A percentile compares a stretch with the other conserved stretches of the same genome.
Conservation (phyloP, 306 rosid species). For the Sphenostylis stenocarpa region DNA sequence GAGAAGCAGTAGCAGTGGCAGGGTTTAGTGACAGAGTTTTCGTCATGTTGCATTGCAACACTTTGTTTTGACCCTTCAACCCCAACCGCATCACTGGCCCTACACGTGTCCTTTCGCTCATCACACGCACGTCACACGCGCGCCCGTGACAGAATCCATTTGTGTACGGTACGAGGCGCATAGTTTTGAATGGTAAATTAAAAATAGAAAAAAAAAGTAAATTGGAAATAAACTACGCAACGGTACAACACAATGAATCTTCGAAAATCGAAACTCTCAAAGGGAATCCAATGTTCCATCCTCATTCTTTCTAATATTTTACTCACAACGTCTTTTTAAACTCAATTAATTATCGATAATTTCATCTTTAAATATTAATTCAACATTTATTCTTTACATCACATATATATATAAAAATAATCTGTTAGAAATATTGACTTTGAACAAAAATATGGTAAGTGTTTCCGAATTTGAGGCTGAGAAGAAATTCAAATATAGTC, state of each 20-base stretch:
- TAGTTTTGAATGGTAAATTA: background rate
- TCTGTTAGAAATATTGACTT: too few relatives aligned
- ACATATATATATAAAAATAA: too few relatives aligned
- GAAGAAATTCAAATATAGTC: too few relatives aligned
- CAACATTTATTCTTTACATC: too few relatives aligned
- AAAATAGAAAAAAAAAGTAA: background rate
- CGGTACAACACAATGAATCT: conserved; percentile 6
- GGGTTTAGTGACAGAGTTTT: too few relatives aligned
- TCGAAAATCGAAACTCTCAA: background rate
- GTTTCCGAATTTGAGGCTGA: too few relatives aligned
- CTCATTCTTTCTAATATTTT: background rate
- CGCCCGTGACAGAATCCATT: conserved; percentile 30
- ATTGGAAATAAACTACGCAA: conserved; percentile 17
- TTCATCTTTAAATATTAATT: too few relatives aligned
- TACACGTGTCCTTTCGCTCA: conserved; percentile 28
- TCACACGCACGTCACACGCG: background rate
- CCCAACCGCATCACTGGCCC: conserved; percentile 3
- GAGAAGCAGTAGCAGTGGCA: too few relatives aligned
- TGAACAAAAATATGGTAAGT: too few relatives aligned
- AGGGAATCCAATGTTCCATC: conserved; percentile 26
- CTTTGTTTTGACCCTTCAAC: background rate
- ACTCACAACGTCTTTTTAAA: too few relatives aligned
- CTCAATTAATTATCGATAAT: too few relatives aligned
- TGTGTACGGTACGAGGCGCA: conserved; percentile 22
- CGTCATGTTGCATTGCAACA: too few relatives aligned